Evolutionary conservation across 352 stramenopile genomes (phyloP).

Genomic region (Phytophthora multivora): DNA sequence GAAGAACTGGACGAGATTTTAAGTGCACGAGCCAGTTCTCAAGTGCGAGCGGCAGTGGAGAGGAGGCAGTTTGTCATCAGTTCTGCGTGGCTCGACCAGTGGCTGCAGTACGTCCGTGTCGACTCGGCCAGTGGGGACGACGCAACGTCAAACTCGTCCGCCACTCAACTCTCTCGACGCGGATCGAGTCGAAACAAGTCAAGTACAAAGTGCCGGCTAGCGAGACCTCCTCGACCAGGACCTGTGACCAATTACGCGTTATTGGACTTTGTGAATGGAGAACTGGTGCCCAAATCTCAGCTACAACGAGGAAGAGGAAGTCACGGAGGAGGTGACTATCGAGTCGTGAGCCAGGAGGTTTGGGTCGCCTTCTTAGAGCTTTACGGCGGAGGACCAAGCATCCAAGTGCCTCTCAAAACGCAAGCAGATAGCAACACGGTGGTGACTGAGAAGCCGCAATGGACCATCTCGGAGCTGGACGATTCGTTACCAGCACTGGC

Average conservation of each 20-base stretch:
- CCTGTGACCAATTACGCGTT: constrained; percentile 71
- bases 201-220: constrained; percentile 10
- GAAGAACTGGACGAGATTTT: constrained; percentile 69
- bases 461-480: constrained; percentile 66
- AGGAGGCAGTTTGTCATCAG: constrained; percentile 59
- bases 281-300: constrained; percentile 50
- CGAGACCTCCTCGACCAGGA: constrained; percentile 41
- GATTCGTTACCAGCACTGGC: constrained; percentile 36
- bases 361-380: constrained; percentile 63
- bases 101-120: constrained; percentile 68
- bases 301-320: constrained; percentile 50
- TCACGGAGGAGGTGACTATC: constrained; percentile 51
- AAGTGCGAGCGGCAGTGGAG: constrained; percentile 13
- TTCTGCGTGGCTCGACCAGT: constrained; percentile 67
- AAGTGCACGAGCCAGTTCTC: constrained; percentile 43
- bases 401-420: constrained; percentile 37
- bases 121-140: constrained; percentile 32
- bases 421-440: neutral
- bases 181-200: constrained; percentile 11
- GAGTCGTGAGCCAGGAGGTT: constrained; percentile 69
- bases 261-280: constrained; percentile 68
- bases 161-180: constrained; percentile 1
- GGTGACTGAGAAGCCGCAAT: constrained; percentile 18
- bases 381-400: constrained; percentile 71
- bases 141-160: constrained; percentile 1